These are phyloP conservation scores for Cardiospermum halicacabum DNA, from an alignment of 345 rosid species.

Conservation along the genomic window DNA sequence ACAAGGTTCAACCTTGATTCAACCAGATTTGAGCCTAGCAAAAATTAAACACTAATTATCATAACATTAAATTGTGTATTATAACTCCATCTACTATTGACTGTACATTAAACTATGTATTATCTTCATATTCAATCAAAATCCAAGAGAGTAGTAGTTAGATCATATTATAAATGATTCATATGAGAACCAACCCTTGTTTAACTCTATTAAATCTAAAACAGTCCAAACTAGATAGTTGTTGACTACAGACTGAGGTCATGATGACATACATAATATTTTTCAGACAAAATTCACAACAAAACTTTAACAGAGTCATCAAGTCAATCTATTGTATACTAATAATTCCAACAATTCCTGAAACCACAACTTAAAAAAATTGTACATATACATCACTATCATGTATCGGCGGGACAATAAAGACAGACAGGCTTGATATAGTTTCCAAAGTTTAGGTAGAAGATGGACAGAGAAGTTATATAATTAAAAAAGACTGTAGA, in stretches of 20 bases:
- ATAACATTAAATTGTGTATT: too few species aligned
- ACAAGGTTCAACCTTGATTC: too few species aligned
- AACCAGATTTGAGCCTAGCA: too few species aligned
- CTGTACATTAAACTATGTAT: too few species aligned
- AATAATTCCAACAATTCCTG: not conserved
- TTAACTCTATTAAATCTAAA: not conserved
- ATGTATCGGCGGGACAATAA: conserved; percentile 7
- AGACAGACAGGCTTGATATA: conserved; percentile 14
- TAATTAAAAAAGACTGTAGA: not conserved
- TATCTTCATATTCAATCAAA: not conserved
- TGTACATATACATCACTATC: conserved; percentile 8
- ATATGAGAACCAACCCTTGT: not conserved
- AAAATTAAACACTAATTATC: too few species aligned
- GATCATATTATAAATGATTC: not conserved
- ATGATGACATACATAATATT: not conserved
- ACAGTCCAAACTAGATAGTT: not conserved
- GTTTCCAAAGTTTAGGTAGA: conserved; percentile 20
- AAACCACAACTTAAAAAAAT: not conserved
- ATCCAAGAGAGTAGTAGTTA: not conserved
- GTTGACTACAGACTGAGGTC: not conserved
- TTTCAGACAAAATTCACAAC: not conserved
- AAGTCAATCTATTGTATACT: not conserved
- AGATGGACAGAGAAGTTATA: not conserved
- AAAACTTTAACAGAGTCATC: not conserved
- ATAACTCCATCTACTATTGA: too few species aligned